Base-by-base conservation (phyloP, 192 early-diverging fungal genomes). In the Coemansia sp. region DNA sequence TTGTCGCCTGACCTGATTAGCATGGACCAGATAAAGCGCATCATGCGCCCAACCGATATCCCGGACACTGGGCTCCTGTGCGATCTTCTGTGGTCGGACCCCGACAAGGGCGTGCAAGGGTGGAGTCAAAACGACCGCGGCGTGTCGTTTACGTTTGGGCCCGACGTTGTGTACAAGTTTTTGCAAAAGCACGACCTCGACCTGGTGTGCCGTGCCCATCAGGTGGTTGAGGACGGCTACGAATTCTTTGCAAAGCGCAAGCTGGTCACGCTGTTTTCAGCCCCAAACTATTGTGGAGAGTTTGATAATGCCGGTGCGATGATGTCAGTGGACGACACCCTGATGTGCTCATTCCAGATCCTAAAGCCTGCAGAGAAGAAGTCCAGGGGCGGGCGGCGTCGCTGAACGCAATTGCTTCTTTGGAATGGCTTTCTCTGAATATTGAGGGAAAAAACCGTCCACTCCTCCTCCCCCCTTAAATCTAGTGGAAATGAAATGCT, bases 81-180 rank as follows among this genome's bases (percentile, higher is more conserved):
- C 76, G 96, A 98, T 81, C 83, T 98, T 54, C 76, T 98, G 61
- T 98, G 96, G 96, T 93, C 94, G 4, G 96, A 98, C 70, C 96
- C 96, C 1, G 95, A 98, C 81, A 97, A 97, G 76, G 94, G 93
- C 67, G 92, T 97, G 50, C 84, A 86, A 49, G 96, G 96, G 9
- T 97, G 95, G 95, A 92, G 89, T 65, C 94, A 98, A 66, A 98
- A 98, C 79, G 95, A 98, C 76, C 90, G 95, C 59, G 95, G 95
- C 48, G 92, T 98, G 42, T 91, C 89, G 45, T 96, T 95, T 74
- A 98, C 95, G 22, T 98, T 98, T 79, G 95, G 95, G 11, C 90
- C 94, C 0, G 95, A 98, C 73, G 89, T 96, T 55, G 95, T 98
- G 8, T 91, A 87, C 48, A 85, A 91, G 41, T 95, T 95, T 82